These are phyloP conservation scores for Candida corydali DNA, from an alignment of 805 yeast genomes.

Conservation along the genomic window DNA sequence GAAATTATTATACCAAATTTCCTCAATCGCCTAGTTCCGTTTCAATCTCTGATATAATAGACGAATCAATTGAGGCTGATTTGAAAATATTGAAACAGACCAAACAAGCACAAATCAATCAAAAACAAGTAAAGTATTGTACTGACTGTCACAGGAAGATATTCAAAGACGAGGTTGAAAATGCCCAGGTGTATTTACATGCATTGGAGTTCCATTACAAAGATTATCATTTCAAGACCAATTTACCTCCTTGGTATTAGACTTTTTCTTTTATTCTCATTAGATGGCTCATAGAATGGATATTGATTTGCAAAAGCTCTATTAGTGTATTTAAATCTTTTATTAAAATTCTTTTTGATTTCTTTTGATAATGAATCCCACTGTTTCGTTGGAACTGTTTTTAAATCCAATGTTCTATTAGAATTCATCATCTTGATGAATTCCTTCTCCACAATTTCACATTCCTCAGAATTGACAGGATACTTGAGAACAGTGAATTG, in stretches of 20 bases:
- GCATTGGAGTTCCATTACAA: slow-evolving; percentile 36
- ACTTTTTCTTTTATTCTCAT: slow-evolving; percentile 7
- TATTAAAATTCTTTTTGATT: neutral
- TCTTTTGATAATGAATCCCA: neutral
- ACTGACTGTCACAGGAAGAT: slow-evolving; percentile 5
- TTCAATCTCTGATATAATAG: slow-evolving; percentile 7
- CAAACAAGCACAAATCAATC: neutral
- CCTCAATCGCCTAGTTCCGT: slow-evolving; percentile 10
- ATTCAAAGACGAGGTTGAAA: neutral
- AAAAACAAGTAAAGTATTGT: neutral
- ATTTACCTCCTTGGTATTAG: slow-evolving; percentile 46
- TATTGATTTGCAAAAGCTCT: neutral
- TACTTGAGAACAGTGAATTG: slow-evolving; percentile 15
- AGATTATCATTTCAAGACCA: slow-evolving; percentile 37
- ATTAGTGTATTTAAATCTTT: neutral
- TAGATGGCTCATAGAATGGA: neutral
- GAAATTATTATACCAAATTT: slow-evolving; percentile 12
- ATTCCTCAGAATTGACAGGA: slow-evolving; percentile 19
- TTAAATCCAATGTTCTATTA: neutral
- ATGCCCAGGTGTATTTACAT: slow-evolving; percentile 43
- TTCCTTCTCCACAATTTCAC: neutral
- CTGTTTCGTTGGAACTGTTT: neutral
- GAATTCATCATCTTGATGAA: neutral
- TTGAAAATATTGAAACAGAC: neutral
- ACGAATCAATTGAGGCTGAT: neutral